Conservation (phyloP, 1,284 basidiomycete species). For the Austroboletus novae-zelandiae region DNA sequence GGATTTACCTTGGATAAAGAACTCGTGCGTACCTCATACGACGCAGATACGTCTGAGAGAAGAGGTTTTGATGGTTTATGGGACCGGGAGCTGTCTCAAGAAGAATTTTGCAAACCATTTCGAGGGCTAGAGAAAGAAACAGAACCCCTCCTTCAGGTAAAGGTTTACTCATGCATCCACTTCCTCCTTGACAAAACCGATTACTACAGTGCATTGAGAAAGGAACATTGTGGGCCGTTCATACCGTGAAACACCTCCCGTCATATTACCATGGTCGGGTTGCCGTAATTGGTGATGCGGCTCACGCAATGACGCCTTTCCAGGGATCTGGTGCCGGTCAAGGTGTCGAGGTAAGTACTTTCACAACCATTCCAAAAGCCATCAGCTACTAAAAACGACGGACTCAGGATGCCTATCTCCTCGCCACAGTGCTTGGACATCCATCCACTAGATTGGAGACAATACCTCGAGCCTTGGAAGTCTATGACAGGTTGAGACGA, state of each 20-base stretch:
- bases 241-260: slow-evolving; percentile 41
- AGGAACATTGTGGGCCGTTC: slow-evolving; percentile 49
- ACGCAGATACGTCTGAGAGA: slow-evolving; percentile 17
- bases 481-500: slow-evolving; percentile 44
- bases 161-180: not conserved
- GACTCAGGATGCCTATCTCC: slow-evolving; percentile 37
- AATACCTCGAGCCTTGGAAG: slow-evolving; percentile 34
- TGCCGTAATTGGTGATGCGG: slow-evolving; percentile 54
- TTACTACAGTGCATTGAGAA: slow-evolving; percentile 36
- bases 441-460: slow-evolving; percentile 35
- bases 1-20: slow-evolving; percentile 32
- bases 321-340: slow-evolving; percentile 57
- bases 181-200: not conserved
- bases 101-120: slow-evolving; percentile 28
- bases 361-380: too few relatives aligned
- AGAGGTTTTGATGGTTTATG: slow-evolving; percentile 28
- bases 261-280: slow-evolving; percentile 40
- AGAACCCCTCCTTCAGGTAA: slow-evolving; percentile 25
- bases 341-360: slow-evolving; percentile 47
- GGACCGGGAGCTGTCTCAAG: slow-evolving; percentile 29
- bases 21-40: slow-evolving; percentile 24
- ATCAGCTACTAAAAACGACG: not conserved
- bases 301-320: slow-evolving; percentile 56
- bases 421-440: slow-evolving; percentile 45
- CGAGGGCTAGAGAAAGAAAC: slow-evolving; percentile 30